Evolutionary conservation across 176 grass and related monocot genomes (phyloP).

Genomic region (Carex pumila): DNA sequence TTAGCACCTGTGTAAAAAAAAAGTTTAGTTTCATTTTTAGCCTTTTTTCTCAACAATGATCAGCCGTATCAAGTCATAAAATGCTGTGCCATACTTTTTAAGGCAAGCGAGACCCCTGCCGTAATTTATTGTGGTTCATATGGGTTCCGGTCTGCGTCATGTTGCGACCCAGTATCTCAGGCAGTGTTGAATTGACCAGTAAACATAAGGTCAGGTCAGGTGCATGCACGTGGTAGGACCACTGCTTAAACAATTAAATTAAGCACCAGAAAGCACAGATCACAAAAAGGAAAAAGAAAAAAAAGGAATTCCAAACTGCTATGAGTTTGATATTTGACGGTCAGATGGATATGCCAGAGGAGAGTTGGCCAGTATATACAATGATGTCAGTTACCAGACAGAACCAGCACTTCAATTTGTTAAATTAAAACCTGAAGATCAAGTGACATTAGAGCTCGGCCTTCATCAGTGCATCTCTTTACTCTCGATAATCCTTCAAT

Average conservation of each 20-base stretch:
- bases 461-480: slow-evolving; percentile 94
- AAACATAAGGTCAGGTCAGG: background rate
- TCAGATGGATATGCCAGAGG: background rate
- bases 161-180: background rate
- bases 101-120: background rate
- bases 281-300: background rate
- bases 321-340: background rate
- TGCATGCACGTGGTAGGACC: background rate
- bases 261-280: background rate
- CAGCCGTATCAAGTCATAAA: background rate
- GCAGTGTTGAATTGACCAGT: background rate
- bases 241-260: background rate
- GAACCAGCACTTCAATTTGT: background rate
- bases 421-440: slow-evolving; percentile 73
- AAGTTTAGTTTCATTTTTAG: slow-evolving; percentile 1
- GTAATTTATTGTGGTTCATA: background rate
- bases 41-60: background rate
- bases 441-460: slow-evolving; percentile 92
- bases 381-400: background rate
- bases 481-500: slow-evolving; percentile 95
- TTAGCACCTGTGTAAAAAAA: slow-evolving; percentile 71
- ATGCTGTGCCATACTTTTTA: background rate
- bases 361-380: background rate
- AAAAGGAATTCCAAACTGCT: background rate
- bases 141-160: background rate